A percentile compares a stretch with the other conserved stretches of the same genome.
These are phyloP conservation scores for Mycena indigotica DNA, from an alignment of 768 basidiomycete species.

Conservation along the genomic window DNA sequence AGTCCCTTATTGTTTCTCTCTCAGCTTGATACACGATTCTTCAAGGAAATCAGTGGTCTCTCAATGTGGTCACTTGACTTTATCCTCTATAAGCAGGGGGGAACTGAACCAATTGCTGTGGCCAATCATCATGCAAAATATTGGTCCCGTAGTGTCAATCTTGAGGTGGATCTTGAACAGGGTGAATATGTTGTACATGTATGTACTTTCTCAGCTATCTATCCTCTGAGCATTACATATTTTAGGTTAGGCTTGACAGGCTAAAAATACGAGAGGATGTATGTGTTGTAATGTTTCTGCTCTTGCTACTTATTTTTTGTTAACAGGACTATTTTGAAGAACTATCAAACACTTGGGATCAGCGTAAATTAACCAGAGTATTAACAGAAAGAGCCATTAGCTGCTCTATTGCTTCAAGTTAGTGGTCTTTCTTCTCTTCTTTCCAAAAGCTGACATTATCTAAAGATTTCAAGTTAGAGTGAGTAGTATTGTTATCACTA, in stretches of 20 bases:
- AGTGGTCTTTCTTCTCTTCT: neutral
- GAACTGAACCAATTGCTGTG: constrained; percentile 34
- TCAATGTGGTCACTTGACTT: constrained; percentile 50
- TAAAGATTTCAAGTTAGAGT: constrained; percentile 25
- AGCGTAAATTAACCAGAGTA: constrained; percentile 28
- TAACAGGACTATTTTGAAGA: constrained; percentile 33
- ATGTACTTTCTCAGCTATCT: neutral
- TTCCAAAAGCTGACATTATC: neutral
- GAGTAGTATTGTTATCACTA: neutral
- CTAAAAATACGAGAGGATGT: constrained; percentile 7
- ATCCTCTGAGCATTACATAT: neutral
- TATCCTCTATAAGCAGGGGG: constrained; percentile 46
- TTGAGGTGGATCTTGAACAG: constrained; percentile 41
- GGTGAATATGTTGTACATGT: constrained; percentile 48
- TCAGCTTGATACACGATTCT: constrained; percentile 49
- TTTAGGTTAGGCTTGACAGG: constrained; percentile 25
- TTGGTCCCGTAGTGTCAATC: constrained; percentile 38
- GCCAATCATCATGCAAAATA: constrained; percentile 36
- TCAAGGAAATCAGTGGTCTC: constrained; percentile 39
- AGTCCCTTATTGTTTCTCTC: constrained; percentile 50
- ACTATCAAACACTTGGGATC: constrained; percentile 31
- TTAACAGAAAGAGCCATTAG: constrained; percentile 23
- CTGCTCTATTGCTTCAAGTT: constrained; percentile 26
- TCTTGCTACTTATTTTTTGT: neutral
- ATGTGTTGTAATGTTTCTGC: neutral